These are phyloP conservation scores for Lyophyllum decastes DNA, from an alignment of 768 basidiomycete species.

Conservation along the genomic window DNA sequence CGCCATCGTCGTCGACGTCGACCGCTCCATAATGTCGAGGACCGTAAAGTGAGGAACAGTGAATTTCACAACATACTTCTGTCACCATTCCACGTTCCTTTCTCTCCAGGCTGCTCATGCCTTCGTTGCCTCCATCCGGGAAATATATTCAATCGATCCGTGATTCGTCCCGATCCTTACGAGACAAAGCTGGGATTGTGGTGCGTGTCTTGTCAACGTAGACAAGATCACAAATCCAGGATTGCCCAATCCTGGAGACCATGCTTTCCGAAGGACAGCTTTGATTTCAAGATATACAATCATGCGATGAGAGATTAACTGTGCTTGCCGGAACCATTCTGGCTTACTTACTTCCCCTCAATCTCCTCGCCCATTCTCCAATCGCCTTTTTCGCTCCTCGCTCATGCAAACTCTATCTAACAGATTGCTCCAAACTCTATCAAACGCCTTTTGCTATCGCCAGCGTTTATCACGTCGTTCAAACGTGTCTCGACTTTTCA, in stretches of 20 bases:
- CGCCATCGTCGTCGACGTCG: not conserved
- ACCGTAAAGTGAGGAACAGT: not conserved
- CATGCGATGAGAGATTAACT: not conserved
- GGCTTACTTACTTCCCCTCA: not conserved
- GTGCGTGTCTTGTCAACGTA: conserved; percentile 38
- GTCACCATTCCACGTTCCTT: not conserved
- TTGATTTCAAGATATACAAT: not conserved
- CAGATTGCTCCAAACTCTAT: conserved; percentile 64
- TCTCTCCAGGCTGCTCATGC: conserved; percentile 3
- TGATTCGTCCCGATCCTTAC: conserved; percentile 49
- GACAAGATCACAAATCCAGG: not conserved
- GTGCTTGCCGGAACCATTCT: not conserved
- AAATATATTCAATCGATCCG: conserved; percentile 53
- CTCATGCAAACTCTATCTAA: conserved; percentile 1
- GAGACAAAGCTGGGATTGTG: conserved; percentile 47
- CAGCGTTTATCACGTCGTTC: conserved; percentile 64
- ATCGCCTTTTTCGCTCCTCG: not conserved
- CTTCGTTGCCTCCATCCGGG: conserved; percentile 46
- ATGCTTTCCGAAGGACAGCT: not conserved
- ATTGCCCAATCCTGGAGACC: not conserved
- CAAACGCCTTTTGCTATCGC: conserved; percentile 61
- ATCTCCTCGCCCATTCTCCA: not conserved
- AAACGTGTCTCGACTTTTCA: conserved; percentile 61
- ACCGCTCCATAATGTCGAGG: not conserved
- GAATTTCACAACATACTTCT: not conserved